Evolutionary conservation across 352 stramenopile species (phyloP).

Genomic region (Globisporangium polare): DNA sequence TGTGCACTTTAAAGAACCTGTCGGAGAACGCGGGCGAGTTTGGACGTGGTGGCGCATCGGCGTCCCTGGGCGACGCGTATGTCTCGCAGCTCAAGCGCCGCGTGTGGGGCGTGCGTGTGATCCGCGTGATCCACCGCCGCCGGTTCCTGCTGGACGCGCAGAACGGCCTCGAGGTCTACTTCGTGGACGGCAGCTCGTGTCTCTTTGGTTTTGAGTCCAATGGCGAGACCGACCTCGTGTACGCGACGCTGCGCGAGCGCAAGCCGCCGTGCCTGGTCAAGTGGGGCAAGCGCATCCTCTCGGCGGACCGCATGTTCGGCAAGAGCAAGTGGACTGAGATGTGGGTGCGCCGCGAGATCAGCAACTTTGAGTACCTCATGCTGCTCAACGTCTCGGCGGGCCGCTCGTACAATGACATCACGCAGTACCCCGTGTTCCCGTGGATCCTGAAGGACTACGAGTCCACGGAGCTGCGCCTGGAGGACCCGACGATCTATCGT

Average conservation of each 20-base stretch:
- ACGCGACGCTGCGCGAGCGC: slow-evolving; percentile 69
- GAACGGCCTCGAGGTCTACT: slow-evolving; percentile 82
- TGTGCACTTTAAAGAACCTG: slow-evolving; percentile 62
- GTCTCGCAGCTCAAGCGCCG: slow-evolving; percentile 67
- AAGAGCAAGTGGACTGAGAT: slow-evolving; percentile 87
- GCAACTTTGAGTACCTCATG: slow-evolving; percentile 97
- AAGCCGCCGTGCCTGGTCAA: slow-evolving; percentile 79
- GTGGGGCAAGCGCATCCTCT: slow-evolving; percentile 69
- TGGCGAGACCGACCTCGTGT: slow-evolving; percentile 74
- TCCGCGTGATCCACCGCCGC: slow-evolving; percentile 72
- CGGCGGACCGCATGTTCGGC: slow-evolving; percentile 65
- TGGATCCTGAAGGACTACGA: slow-evolving; percentile 97
- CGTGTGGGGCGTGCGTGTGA: slow-evolving; percentile 76
- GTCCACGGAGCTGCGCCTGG: slow-evolving; percentile 91
- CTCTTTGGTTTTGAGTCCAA: slow-evolving; percentile 65
- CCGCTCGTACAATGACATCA: slow-evolving; percentile 96
- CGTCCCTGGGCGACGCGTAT: slow-evolving; percentile 49
- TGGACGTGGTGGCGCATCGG: slow-evolving; percentile 10
- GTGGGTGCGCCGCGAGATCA: slow-evolving; percentile 84
- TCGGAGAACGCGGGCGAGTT: slow-evolving; percentile 24
- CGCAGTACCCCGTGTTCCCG: slow-evolving; percentile 98
- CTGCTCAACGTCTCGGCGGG: slow-evolving; percentile 95
- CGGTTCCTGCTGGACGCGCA: slow-evolving; percentile 68
- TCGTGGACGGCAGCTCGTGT: slow-evolving; percentile 80
- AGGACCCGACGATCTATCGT: slow-evolving; percentile 91